Percentiles rank a stretch among this genome's conserved stretches.
phyloP scores from a whole-genome alignment of 2,329 filamentous ascomycete genomes.

The Colletotrichum tropicicola region DNA sequence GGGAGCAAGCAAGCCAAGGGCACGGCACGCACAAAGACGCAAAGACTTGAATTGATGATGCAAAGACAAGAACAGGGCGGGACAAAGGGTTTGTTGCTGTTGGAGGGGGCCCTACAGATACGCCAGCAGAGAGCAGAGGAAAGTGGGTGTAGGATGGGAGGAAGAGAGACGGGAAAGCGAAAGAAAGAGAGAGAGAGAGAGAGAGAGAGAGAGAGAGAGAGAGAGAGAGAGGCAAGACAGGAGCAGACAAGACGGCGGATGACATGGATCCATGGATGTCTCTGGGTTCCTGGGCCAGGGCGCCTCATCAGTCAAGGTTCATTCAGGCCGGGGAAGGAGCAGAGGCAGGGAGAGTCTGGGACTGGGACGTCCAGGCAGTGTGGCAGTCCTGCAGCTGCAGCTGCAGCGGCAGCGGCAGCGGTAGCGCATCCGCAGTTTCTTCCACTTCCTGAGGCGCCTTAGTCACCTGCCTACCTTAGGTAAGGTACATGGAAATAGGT shows the following conservation, averaged over 20 bases:
- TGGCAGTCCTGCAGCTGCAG: too few relatives aligned
- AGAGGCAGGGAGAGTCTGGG: too few relatives aligned
- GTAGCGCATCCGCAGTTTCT: too few relatives aligned
- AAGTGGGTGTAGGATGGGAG: neutral
- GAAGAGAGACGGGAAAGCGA: neutral
- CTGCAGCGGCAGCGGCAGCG: too few relatives aligned
- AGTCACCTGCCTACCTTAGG: too few relatives aligned
- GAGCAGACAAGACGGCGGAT: neutral
- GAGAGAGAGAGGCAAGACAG: conserved; percentile 8
- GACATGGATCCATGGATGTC: conserved; percentile 29
- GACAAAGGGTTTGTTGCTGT: conserved; percentile 23
- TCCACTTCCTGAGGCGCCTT: too few relatives aligned
- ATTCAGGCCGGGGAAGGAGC: neutral
- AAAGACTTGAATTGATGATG: conserved; percentile 22
- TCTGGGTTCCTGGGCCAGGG: conserved; percentile 2
- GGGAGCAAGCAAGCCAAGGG: too few relatives aligned
- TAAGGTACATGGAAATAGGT: too few relatives aligned
- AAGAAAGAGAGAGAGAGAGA: neutral
- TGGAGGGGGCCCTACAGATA: neutral
- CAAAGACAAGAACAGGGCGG: conserved; percentile 4
- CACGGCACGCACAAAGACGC: too few relatives aligned
- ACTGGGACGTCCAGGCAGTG: too few relatives aligned
- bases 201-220: neutral
- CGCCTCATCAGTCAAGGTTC: conserved; percentile 11
- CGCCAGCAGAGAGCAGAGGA: neutral